These are phyloP conservation scores for Cerrena zonata DNA, from an alignment of 1,284 basidiomycete species.

Conservation along the genomic window DNA sequence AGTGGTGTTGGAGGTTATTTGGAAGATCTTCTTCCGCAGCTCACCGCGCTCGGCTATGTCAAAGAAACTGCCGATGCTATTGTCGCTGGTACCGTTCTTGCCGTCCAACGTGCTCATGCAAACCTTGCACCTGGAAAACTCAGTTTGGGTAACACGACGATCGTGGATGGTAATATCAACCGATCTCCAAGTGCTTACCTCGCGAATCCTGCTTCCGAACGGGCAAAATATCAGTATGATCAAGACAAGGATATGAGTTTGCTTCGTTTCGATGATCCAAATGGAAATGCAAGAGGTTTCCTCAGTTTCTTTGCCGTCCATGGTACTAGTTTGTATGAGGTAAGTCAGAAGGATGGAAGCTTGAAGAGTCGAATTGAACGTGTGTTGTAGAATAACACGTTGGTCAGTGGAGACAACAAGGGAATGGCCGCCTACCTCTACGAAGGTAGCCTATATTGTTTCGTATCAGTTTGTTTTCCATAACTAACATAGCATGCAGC, in stretches of 20 bases:
- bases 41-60: constrained; percentile 73
- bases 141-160: constrained; percentile 61
- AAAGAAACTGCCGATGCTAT: constrained; percentile 65
- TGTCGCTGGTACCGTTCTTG: constrained; percentile 61
- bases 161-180: constrained; percentile 68
- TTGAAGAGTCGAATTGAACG: not conserved
- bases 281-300: constrained; percentile 57
- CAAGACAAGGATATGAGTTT: constrained; percentile 70
- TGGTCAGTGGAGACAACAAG: constrained; percentile 74
- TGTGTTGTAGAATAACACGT: constrained; percentile 60
- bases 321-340: constrained; percentile 73
- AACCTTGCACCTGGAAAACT: constrained; percentile 56
- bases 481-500: constrained; percentile 31
- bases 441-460: constrained; percentile 44
- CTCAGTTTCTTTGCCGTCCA: constrained; percentile 78
- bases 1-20: constrained; percentile 77
- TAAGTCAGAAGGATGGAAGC: constrained; percentile 22
- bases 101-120: constrained; percentile 63
- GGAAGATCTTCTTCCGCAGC: constrained; percentile 70
- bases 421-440: constrained; percentile 78
- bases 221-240: constrained; percentile 59
- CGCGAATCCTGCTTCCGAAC: constrained; percentile 64
- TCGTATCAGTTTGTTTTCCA: not conserved
- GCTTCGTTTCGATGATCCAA: constrained; percentile 55
- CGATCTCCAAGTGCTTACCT: constrained; percentile 69